Conservation (phyloP, 805 yeast genomes). For the Peterozyma xylosa region DNA sequence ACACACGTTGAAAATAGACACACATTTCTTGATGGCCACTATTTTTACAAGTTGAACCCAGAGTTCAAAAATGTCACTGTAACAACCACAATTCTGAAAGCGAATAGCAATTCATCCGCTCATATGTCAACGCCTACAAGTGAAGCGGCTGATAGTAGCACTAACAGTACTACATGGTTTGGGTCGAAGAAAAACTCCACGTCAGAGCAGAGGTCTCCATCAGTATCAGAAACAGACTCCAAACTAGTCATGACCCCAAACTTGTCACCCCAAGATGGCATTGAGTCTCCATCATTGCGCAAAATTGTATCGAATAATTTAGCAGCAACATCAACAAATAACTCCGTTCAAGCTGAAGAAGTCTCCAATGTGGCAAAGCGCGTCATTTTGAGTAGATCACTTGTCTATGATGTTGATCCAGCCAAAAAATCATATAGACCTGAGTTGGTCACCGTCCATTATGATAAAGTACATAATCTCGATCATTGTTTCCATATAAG, state of each 20-base stretch:
- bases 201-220: slow-evolving; percentile 2
- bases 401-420: slow-evolving; percentile 73
- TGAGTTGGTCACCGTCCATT: slow-evolving; percentile 76
- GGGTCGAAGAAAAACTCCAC: slow-evolving; percentile 8
- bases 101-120: not conserved
- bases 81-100: not conserved
- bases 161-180: slow-evolving; percentile 3
- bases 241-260: slow-evolving; percentile 9
- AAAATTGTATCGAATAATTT: not conserved
- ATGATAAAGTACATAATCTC: slow-evolving; percentile 89
- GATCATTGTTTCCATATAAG: slow-evolving; percentile 90
- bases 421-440: slow-evolving; percentile 62
- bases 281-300: not conserved
- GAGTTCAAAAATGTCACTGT: slow-evolving; percentile 30
- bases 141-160: not conserved
- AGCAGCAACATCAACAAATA: not conserved
- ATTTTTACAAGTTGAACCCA: slow-evolving; percentile 67
- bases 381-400: slow-evolving; percentile 58
- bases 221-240: slow-evolving; percentile 6
- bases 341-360: not conserved
- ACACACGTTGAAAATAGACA: slow-evolving; percentile 81
- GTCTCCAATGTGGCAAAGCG: slow-evolving; percentile 12
- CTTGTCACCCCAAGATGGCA: slow-evolving; percentile 8
- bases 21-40: slow-evolving; percentile 86
- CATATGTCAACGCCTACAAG: not conserved